Conservation (phyloP, 371 early-diverging fungal species). For the Haplosporangium sp. region DNA sequence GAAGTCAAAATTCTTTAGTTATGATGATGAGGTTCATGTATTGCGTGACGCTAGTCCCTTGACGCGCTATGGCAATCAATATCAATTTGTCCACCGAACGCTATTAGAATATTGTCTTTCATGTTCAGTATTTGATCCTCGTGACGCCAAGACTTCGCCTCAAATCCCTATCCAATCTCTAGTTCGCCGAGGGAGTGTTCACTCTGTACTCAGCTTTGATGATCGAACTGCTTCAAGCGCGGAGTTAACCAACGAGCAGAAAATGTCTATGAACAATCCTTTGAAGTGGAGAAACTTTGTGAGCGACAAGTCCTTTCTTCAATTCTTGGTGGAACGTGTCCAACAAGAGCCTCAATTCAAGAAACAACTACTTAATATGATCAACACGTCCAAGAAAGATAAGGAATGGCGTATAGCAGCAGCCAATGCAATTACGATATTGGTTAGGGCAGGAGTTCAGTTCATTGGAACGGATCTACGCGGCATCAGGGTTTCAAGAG, state of each 20-base stretch:
- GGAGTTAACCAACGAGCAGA: no score
- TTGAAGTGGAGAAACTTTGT: neutral
- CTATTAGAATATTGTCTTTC: conserved; percentile 4
- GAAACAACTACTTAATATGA: neutral
- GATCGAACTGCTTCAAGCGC: no score
- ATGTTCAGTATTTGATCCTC: conserved; percentile 4
- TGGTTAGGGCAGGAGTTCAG: conserved; percentile 2
- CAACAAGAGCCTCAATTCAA: neutral
- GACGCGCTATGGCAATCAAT: conserved; percentile 11
- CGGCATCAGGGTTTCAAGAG: neutral
- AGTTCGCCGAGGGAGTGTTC: no score
- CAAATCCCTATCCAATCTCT: no score
- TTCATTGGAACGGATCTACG: neutral
- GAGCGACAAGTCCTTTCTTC: neutral
- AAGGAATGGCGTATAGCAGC: neutral
- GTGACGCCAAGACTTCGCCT: neutral
- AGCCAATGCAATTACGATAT: conserved; percentile 19
- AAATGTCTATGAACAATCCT: neutral
- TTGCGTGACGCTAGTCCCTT: conserved; percentile 7
- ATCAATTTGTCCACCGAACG: conserved; percentile 11
- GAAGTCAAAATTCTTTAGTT: conserved; percentile 1
- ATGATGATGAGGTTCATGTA: neutral
- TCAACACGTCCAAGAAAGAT: conserved; percentile 7
- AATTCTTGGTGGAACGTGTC: conserved; percentile 9
- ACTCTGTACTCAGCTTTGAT: neutral